A percentile compares a stretch with the other conserved stretches of the same genome.
phyloP scores from a whole-genome alignment of 2,329 filamentous ascomycete species.

The Lachnellula suecica region DNA sequence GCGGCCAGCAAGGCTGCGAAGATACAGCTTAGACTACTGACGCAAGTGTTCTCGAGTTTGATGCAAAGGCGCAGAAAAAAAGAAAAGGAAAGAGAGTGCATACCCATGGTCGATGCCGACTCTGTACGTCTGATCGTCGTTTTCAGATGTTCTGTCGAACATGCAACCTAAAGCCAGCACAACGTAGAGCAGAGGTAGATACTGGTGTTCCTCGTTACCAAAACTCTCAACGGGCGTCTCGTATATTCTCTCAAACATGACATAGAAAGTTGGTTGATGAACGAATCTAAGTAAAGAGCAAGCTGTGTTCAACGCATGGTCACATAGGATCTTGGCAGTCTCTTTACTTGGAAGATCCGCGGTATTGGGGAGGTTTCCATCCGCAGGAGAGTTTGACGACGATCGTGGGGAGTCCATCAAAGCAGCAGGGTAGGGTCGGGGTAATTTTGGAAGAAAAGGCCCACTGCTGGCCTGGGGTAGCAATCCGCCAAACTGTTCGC shows the following conservation, averaged over 20 bases:
- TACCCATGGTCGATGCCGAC: conserved; percentile 57
- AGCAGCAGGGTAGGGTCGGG: conserved; percentile 59
- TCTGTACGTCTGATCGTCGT: conserved; percentile 48
- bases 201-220: conserved; percentile 63
- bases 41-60: neutral
- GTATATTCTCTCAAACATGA: conserved; percentile 76
- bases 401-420: conserved; percentile 32
- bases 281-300: conserved; percentile 67
- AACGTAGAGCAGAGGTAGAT: conserved; percentile 69
- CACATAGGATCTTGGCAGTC: conserved; percentile 51
- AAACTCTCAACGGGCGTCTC: conserved; percentile 62
- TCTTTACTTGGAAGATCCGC: conserved; percentile 70
- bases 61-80: neutral
- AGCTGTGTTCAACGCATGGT: conserved; percentile 55
- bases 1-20: no score
- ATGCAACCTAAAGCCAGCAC: conserved; percentile 72
- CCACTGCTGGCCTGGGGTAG: conserved; percentile 58
- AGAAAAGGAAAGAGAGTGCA: conserved; percentile 15
- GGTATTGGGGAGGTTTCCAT: conserved; percentile 28
- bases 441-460: conserved; percentile 55
- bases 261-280: conserved; percentile 79
- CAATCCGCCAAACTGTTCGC: conserved; percentile 80
- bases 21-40: neutral
- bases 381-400: conserved; percentile 30
- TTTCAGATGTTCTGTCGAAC: conserved; percentile 60